These are phyloP conservation scores for Calonectria ilicicola DNA, from an alignment of 2,329 filamentous ascomycete genomes.

Conservation along the genomic window DNA sequence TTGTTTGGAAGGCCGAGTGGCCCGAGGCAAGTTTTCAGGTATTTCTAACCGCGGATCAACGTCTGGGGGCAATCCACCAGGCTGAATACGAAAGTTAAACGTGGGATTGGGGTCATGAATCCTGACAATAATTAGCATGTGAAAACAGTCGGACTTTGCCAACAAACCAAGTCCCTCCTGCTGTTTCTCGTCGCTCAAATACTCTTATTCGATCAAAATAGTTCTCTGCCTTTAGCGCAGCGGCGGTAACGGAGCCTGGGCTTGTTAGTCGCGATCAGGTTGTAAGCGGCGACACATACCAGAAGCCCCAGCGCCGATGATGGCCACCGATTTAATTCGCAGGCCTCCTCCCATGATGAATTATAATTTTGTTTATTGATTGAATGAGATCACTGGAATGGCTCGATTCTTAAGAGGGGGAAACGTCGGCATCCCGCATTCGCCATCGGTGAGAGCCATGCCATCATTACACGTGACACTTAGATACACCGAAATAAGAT, in stretches of 20 bases:
- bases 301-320: slow-evolving; percentile 38
- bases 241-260: slow-evolving; percentile 59
- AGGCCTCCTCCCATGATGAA: slow-evolving; percentile 12
- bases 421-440: slow-evolving; percentile 3
- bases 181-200: slow-evolving; percentile 55
- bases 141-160: neutral
- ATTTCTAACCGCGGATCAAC: slow-evolving; percentile 59
- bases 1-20: slow-evolving; percentile 54
- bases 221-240: slow-evolving; percentile 58
- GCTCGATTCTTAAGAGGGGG: slow-evolving; percentile 8
- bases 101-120: slow-evolving; percentile 60
- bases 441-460: slow-evolving; percentile 10
- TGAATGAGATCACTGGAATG: neutral
- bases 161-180: slow-evolving; percentile 59
- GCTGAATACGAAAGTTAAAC: slow-evolving; percentile 49
- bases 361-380: neutral
- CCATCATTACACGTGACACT: slow-evolving; percentile 21
- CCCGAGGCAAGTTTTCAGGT: slow-evolving; percentile 55
- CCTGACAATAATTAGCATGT: slow-evolving; percentile 49
- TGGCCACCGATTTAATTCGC: slow-evolving; percentile 34
- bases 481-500: neutral
- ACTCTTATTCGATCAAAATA: slow-evolving; percentile 56
- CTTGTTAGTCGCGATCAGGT: neutral
- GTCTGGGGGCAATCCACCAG: slow-evolving; percentile 56
- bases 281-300: slow-evolving; percentile 6